Evolutionary conservation across 2,329 filamentous ascomycete genomes (phyloP).

Genomic region (Sporothrix sp.): DNA sequence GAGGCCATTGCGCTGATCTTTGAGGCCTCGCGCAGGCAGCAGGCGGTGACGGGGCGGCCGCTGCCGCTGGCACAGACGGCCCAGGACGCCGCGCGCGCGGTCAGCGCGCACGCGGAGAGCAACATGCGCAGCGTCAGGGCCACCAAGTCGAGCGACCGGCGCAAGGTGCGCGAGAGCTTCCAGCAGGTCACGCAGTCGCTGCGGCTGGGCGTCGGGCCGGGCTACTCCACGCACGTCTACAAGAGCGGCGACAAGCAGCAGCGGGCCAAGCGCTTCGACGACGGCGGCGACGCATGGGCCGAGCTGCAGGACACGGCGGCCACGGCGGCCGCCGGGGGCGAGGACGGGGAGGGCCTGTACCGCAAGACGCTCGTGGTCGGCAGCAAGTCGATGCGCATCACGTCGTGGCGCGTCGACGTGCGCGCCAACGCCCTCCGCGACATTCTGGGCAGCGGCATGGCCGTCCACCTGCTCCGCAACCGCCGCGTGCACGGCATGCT

Average conservation of each 20-base stretch:
- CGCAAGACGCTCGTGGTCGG: too few relatives aligned
- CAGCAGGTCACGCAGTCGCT: slow-evolving; percentile 45
- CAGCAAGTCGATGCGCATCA: slow-evolving; percentile 28
- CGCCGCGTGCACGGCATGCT: slow-evolving; percentile 30
- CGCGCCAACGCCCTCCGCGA: slow-evolving; percentile 39
- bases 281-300: too few relatives aligned
- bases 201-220: slow-evolving; percentile 43
- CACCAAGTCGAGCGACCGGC: slow-evolving; percentile 40
- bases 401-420: slow-evolving; percentile 42
- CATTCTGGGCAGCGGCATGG: slow-evolving; percentile 37
- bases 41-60: slow-evolving; percentile 39
- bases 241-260: slow-evolving; percentile 35
- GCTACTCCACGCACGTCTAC: slow-evolving; percentile 34
- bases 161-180: slow-evolving; percentile 38
- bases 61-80: slow-evolving; percentile 37
- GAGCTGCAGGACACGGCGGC: too few relatives aligned
- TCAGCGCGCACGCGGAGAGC: too few relatives aligned
- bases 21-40: slow-evolving; percentile 51
- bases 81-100: too few relatives aligned
- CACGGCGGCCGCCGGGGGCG: too few relatives aligned
- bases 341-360: too few relatives aligned
- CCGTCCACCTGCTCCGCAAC: slow-evolving; percentile 31
- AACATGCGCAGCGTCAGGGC: slow-evolving; percentile 32
- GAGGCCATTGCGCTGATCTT: slow-evolving; percentile 75
- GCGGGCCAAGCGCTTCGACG: too few relatives aligned